These are phyloP conservation scores for Silybum marianum DNA, from an alignment of 129 eudicot species.

Conservation along the genomic window DNA sequence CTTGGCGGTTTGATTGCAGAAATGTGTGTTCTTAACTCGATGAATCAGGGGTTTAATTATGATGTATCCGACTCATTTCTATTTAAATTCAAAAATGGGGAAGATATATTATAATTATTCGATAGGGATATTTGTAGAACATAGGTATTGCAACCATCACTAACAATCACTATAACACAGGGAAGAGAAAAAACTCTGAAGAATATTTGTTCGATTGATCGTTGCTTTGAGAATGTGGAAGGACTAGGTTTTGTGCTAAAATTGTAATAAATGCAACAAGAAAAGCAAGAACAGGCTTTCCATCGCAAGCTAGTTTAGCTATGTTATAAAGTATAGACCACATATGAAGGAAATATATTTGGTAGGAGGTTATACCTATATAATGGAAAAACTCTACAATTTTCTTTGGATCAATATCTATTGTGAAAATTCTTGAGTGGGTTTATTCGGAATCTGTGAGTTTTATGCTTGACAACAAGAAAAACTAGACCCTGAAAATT, in stretches of 20 bases:
- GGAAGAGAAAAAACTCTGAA: background rate
- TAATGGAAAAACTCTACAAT: background rate
- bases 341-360: background rate
- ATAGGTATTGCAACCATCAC: background rate
- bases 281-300: background rate
- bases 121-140: background rate
- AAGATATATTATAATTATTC: background rate
- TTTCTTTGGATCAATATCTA: background rate
- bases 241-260: background rate
- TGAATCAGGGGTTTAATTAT: constrained; percentile 1
- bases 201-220: constrained; percentile 2
- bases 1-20: constrained; percentile 26
- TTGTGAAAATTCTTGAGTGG: background rate
- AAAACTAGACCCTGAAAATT: background rate
- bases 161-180: too few species aligned
- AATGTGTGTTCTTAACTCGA: background rate
- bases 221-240: constrained; percentile 5
- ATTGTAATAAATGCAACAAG: background rate
- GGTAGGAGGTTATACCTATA: background rate
- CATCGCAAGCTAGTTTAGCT: background rate
- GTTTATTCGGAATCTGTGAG: background rate
- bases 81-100: background rate
- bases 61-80: background rate
- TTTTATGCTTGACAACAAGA: background rate
- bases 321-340: background rate